Base-by-base conservation (phyloP, 371 early-diverging fungal species). In the Edhazardia aedis region DNA sequence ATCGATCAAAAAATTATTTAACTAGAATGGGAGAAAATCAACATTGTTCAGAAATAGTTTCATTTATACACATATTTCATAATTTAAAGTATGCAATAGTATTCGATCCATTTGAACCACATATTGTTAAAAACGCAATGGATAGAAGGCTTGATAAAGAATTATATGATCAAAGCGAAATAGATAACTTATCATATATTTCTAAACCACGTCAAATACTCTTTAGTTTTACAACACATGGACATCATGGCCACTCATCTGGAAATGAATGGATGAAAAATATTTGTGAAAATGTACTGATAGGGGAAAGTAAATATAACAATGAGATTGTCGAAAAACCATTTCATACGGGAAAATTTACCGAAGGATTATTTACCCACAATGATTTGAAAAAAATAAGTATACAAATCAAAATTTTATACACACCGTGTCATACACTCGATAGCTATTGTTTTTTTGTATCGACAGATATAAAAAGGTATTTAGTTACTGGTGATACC, bases 361-460 rank as follows among this genome's bases (percentile, higher is more conserved):
- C 27, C 4, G 18, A 51, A 4, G 47, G 26, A 25, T n/a, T n/a
- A n/a, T n/a, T n/a, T n/a, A n/a, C n/a, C n/a, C n/a, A n/a, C n/a
- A n/a, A n/a, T n/a, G n/a, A n/a, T n/a, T n/a, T n/a, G n/a, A n/a
- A n/a, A n/a, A n/a, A n/a, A n/a, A n/a, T n/a, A n/a, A n/a, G n/a
- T n/a, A 22, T 56, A 22, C 27, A 23, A 0, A 61, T 70, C 30
- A 33, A 45, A 19, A 56, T 51, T 47, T 27, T 68, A 6, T 23
- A 57, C 18, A 67, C 61, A 21, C 68, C 68, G 9, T 58, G 71
- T 40, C 72, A 69, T 58, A 68, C 72, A 0, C 29, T 30, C 22
- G 67, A 69, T 37, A 60, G 61, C 37, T 25, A 62, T 11, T 56
- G 64, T 18, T 65, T 46, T 49, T 47, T 47, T 18, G 45, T 68